phyloP scores from a whole-genome alignment of 2,329 filamentous ascomycete genomes.

The Macrophomina phaseolina region DNA sequence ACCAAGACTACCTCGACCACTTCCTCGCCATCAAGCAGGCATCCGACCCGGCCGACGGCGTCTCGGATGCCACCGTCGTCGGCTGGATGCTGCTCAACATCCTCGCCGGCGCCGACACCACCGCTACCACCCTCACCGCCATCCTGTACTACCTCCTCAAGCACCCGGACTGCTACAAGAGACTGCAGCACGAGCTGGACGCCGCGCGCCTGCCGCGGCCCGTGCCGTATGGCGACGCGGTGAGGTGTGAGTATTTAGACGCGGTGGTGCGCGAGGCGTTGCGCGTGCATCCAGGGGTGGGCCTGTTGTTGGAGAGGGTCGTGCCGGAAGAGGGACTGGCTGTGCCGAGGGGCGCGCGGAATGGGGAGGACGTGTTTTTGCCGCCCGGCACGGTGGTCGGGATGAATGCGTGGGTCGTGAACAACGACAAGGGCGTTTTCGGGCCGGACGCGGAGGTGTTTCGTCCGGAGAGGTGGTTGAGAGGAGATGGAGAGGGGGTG shows the following conservation, averaged over 20 bases:
- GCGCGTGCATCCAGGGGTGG: conserved; percentile 44
- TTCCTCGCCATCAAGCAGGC: conserved; percentile 31
- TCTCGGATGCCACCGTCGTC: conserved; percentile 40
- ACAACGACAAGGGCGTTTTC: conserved; percentile 49
- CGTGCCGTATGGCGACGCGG: conserved; percentile 24
- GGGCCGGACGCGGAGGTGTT: conserved; percentile 47
- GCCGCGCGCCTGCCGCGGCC: conserved; percentile 35
- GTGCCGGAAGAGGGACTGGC: conserved; percentile 40
- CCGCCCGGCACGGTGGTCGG: conserved; percentile 50
- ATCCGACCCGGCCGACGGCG: conserved; percentile 29
- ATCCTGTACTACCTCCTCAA: conserved; percentile 43
- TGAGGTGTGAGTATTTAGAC: conserved; percentile 35
- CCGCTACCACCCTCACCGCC: conserved; percentile 38
- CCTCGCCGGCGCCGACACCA: conserved; percentile 46
- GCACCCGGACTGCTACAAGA: conserved; percentile 36
- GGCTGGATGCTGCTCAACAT: conserved; percentile 43
- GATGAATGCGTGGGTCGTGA: conserved; percentile 52
- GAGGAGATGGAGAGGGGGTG: conserved; percentile 15
- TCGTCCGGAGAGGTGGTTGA: conserved; percentile 54
- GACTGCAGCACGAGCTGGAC: conserved; percentile 42
- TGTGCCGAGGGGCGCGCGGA: conserved; percentile 33
- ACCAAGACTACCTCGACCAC: conserved; percentile 33
- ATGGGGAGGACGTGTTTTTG: conserved; percentile 30
- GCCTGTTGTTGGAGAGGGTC: conserved; percentile 38
- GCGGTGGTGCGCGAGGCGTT: conserved; percentile 47